phyloP scores from a whole-genome alignment of 345 rosid genomes.

The Atalantia buxifolia region DNA sequence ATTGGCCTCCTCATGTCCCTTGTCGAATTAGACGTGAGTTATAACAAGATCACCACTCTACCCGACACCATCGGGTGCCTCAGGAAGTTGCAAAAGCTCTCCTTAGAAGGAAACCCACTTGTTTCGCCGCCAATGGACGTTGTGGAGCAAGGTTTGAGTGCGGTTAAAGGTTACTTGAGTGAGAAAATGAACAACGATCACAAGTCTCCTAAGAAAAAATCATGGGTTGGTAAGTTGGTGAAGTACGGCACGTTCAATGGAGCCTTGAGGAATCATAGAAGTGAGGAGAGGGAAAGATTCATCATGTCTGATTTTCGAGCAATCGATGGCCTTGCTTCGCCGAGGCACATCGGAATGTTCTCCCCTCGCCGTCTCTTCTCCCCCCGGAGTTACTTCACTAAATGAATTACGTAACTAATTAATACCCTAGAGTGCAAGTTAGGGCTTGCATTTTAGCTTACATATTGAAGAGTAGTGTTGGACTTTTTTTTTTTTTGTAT shows the following conservation, averaged over 20 bases:
- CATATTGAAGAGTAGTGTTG: background rate
- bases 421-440: background rate
- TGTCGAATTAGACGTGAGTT: constrained; percentile 72
- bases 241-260: constrained; percentile 59
- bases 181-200: constrained; percentile 52
- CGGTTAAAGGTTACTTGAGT: constrained; percentile 63
- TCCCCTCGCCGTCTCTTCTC: constrained; percentile 74
- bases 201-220: constrained; percentile 49
- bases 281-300: constrained; percentile 50
- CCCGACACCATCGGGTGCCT: constrained; percentile 84
- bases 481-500: too few species aligned
- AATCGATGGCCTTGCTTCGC: constrained; percentile 55
- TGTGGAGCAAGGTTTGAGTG: constrained; percentile 52
- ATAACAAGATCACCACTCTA: constrained; percentile 57
- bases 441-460: background rate
- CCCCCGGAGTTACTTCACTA: constrained; percentile 39
- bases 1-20: constrained; percentile 72
- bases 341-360: constrained; percentile 57
- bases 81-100: constrained; percentile 56
- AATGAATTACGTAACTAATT: constrained; percentile 8
- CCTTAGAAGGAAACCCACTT: constrained; percentile 81
- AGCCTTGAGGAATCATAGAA: constrained; percentile 21
- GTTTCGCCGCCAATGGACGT: constrained; percentile 72
- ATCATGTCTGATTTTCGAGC: constrained; percentile 44
- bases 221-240: constrained; percentile 69